phyloP scores from a whole-genome alignment of 495 filamentous ascomycete genomes.

The Aspergillus diversus region DNA sequence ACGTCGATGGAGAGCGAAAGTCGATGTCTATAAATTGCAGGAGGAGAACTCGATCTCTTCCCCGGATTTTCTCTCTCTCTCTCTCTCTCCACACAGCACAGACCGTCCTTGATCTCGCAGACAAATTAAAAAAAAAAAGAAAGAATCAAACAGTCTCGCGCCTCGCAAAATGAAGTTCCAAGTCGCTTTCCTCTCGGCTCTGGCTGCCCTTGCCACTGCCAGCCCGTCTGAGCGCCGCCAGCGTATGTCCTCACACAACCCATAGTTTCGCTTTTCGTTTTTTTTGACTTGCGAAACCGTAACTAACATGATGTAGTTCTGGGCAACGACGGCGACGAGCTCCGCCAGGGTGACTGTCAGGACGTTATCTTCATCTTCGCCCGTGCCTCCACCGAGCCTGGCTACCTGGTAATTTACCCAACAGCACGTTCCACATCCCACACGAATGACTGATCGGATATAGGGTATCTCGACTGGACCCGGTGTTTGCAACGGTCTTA shows the following conservation, averaged over 20 bases:
- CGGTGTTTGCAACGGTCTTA: neutral
- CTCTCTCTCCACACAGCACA: too few species aligned
- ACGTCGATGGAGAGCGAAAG: too few species aligned
- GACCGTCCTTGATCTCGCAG: too few species aligned
- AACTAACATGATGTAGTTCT: neutral
- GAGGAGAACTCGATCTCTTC: too few species aligned
- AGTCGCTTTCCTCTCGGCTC: neutral
- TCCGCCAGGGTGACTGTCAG: neutral
- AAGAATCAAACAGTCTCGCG: neutral
- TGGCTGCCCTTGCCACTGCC: neutral
- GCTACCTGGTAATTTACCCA: neutral
- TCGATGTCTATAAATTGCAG: too few species aligned
- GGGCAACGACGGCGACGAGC: neutral
- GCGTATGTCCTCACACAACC: neutral
- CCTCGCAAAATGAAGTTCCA: neutral
- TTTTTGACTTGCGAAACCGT: neutral
- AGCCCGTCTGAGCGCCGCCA: neutral
- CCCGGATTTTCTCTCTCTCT: too few species aligned
- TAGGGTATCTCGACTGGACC: neutral
- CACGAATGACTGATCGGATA: neutral
- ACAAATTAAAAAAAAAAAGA: too few species aligned
- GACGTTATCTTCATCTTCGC: neutral
- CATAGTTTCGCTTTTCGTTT: neutral
- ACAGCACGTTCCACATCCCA: neutral
- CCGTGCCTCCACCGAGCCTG: neutral